These are phyloP conservation scores for Pholiota conissans DNA, from an alignment of 768 basidiomycete genomes.

Conservation along the genomic window DNA sequence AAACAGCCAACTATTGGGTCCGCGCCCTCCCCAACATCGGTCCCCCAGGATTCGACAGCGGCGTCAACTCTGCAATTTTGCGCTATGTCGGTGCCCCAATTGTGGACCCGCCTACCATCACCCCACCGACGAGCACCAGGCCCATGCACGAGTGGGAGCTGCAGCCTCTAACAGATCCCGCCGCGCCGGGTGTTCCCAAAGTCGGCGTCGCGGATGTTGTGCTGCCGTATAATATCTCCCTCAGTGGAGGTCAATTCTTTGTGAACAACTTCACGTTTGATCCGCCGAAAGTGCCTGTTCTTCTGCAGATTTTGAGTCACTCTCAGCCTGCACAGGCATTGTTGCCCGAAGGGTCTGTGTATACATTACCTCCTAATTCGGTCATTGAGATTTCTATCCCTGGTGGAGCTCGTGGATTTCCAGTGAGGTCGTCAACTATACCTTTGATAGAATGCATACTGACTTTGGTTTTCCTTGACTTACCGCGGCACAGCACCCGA, in stretches of 20 bases:
- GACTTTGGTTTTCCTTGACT: not conserved
- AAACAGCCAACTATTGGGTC: constrained; percentile 44
- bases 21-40: constrained; percentile 33
- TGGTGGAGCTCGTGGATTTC: constrained; percentile 30
- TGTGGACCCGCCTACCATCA: constrained; percentile 35
- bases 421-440: constrained; percentile 23
- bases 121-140: constrained; percentile 18
- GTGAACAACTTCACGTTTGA: constrained; percentile 33
- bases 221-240: constrained; percentile 27
- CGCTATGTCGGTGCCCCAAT: constrained; percentile 42
- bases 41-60: constrained; percentile 21
- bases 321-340: constrained; percentile 30
- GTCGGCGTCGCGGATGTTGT: constrained; percentile 37
- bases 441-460: not conserved
- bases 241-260: constrained; percentile 20
- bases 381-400: constrained; percentile 48
- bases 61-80: constrained; percentile 53
- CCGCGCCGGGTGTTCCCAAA: constrained; percentile 29
- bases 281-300: constrained; percentile 40
- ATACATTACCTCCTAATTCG: constrained; percentile 36
- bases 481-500: constrained; percentile 40
- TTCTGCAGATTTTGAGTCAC: constrained; percentile 45
- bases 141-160: constrained; percentile 36
- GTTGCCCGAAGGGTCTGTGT: constrained; percentile 38
- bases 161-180: constrained; percentile 25